These are phyloP conservation scores for Aspergillus mulundensis DNA, from an alignment of 495 filamentous ascomycete genomes.

Conservation along the genomic window DNA sequence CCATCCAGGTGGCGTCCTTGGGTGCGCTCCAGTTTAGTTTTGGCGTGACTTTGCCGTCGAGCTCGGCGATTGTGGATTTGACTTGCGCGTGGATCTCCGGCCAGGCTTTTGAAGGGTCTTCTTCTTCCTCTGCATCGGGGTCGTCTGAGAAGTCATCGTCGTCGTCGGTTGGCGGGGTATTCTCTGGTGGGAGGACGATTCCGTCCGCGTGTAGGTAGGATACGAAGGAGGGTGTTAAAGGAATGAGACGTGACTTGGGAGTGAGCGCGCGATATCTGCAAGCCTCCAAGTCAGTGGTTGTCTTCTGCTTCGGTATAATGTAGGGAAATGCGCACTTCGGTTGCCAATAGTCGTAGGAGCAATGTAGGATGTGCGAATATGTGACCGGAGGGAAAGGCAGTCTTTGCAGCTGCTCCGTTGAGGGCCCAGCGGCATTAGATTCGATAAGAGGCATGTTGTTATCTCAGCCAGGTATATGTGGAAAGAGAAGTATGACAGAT, in stretches of 20 bases:
- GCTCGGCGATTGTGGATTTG: conserved; percentile 66
- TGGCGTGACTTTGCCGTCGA: conserved; percentile 78
- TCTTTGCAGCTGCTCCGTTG: conserved; percentile 25
- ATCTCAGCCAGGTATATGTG: background rate
- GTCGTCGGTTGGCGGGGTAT: conserved; percentile 29
- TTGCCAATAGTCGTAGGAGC: conserved; percentile 91
- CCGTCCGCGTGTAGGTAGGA: conserved; percentile 89
- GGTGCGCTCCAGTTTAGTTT: conserved; percentile 98
- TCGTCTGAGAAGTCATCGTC: conserved; percentile 39
- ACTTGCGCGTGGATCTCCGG: conserved; percentile 72
- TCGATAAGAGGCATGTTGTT: conserved; percentile 33
- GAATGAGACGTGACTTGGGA: conserved; percentile 80
- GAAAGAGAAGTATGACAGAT: background rate
- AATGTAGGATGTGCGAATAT: conserved; percentile 83
- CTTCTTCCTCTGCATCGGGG: conserved; percentile 42
- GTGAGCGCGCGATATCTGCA: conserved; percentile 72
- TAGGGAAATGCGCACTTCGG: conserved; percentile 38
- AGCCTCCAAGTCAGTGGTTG: background rate
- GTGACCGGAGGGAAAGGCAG: conserved; percentile 80
- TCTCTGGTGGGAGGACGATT: conserved; percentile 72
- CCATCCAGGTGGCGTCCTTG: conserved; percentile 96
- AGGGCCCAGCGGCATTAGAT: conserved; percentile 18
- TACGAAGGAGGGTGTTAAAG: conserved; percentile 69
- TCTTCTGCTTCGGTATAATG: background rate
- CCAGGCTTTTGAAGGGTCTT: conserved; percentile 57